Conservation (phyloP, 2,329 filamentous ascomycete species). For the Ambrosiella xylebori region DNA sequence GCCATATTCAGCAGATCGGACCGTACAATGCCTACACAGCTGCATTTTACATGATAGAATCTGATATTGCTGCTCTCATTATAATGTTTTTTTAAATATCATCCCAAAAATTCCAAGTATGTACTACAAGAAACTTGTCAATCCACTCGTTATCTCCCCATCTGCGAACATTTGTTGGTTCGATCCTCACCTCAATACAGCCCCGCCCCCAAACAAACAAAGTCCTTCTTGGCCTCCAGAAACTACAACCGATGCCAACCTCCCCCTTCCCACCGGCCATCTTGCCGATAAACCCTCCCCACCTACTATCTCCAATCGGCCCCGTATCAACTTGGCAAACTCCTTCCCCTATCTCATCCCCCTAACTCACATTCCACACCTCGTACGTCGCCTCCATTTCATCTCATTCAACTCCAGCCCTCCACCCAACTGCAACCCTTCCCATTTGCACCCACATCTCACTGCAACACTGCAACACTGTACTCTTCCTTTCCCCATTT, state of each 20-base stretch:
- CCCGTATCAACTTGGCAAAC: background rate
- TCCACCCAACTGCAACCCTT: background rate
- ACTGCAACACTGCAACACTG: background rate
- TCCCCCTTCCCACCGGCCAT: background rate
- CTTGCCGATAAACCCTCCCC: background rate
- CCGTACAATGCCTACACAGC: no score
- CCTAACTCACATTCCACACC: background rate
- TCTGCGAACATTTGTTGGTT: no score
- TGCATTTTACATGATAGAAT: no score
- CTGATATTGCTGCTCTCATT: no score
- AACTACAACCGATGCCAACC: background rate
- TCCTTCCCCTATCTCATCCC: background rate
- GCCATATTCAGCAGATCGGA: no score
- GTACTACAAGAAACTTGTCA: no score
- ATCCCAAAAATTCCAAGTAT: no score
- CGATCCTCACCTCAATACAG: background rate
- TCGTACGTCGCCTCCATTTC: background rate
- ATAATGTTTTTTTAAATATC: no score
- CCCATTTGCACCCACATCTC: background rate
- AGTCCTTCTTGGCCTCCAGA: background rate
- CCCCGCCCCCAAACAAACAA: background rate
- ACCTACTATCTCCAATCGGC: background rate
- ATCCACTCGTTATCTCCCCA: no score
- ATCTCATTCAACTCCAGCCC: background rate
- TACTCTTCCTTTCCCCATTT: background rate